Base-by-base conservation (phyloP, 2,329 filamentous ascomycete species). In the Eutypella sp. region DNA sequence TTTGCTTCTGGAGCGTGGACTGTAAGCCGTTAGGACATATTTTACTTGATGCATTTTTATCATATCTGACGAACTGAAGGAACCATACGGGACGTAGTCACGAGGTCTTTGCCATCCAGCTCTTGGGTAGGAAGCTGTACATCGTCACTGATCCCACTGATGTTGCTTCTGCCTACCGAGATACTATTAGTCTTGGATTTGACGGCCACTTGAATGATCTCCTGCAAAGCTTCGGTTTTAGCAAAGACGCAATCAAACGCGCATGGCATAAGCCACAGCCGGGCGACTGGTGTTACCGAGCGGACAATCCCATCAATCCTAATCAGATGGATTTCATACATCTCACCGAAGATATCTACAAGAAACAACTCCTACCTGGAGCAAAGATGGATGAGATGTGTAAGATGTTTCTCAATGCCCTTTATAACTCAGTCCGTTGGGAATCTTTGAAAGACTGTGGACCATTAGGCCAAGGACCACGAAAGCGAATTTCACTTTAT, bases 211-310 rank as follows among this genome's bases (percentile, higher is more conserved):
- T 42, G 24, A 47, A n/a, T 24, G 16, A 39, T 5, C 40, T 40
- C 18, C 34, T 42, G 20, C 18, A 3, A 10, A 38, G 22, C 34
- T 43, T 41, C 18, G 34, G 40, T 8, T 13, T 47, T 9, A 19
- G 8, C 4, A 13, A 10, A 15, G 40, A 47, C 3, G 45, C 23
- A 5, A 5, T 42, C 25, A 38, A 36, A 9, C 39, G 39, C 3
- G 23, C 40, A 3, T 49, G 47, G 47, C 47, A 49, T 37, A 34
- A 49, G 2, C 47, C 47, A 1, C 15, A 49, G 19, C 47, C 47
- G 3, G 47, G 47, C 0, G 44, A 46, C 23, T 49, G 47, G 47
- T 49, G 47, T 18, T 49, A 49, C 19, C 38, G 44, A 2, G 36
- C 47, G 1, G 42, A 46, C n/a, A 49, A 49, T 19, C 37, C 43